These are phyloP conservation scores for Rhizopus arrhizus DNA, from an alignment of 371 early-diverging fungal species.

Conservation along the genomic window DNA sequence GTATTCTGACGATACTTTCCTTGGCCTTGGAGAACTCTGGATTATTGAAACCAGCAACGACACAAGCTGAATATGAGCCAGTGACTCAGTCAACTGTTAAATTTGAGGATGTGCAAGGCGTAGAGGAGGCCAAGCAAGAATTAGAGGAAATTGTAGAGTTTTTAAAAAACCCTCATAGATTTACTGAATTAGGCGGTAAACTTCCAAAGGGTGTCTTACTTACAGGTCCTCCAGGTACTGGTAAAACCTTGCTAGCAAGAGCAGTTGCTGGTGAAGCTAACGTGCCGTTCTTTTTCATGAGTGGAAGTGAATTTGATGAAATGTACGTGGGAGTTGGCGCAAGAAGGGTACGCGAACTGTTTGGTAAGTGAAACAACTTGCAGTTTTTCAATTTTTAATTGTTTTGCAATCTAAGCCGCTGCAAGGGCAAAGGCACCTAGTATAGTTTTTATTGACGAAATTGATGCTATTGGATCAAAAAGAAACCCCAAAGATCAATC, in stretches of 20 bases:
- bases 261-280: conserved; percentile 95
- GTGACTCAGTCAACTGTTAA: conserved; percentile 68
- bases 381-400: not conserved
- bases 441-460: conserved; percentile 99
- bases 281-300: conserved; percentile 97
- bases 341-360: conserved; percentile 75
- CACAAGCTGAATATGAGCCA: conserved; percentile 73
- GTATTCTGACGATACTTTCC: conserved; percentile 74
- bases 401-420: conserved; percentile 64
- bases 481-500: conserved; percentile 92
- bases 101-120: conserved; percentile 96
- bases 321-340: conserved; percentile 99
- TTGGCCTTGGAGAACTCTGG: conserved; percentile 78
- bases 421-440: conserved; percentile 96
- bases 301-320: conserved; percentile 96
- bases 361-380: conserved; percentile 46
- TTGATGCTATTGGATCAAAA: conserved; percentile 98
- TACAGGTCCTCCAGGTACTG: conserved; percentile 99
- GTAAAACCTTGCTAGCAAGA: conserved; percentile 89
- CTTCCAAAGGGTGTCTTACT: conserved; percentile 95
- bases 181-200: conserved; percentile 91
- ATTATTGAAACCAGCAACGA: conserved; percentile 64
- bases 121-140: conserved; percentile 96
- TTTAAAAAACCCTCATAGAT: conserved; percentile 87
- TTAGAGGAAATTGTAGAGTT: conserved; percentile 95